A percentile compares a stretch with the other conserved stretches of the same genome.
Conservation (phyloP, 2,329 filamentous ascomycete genomes). For the Colletotrichum musae region DNA sequence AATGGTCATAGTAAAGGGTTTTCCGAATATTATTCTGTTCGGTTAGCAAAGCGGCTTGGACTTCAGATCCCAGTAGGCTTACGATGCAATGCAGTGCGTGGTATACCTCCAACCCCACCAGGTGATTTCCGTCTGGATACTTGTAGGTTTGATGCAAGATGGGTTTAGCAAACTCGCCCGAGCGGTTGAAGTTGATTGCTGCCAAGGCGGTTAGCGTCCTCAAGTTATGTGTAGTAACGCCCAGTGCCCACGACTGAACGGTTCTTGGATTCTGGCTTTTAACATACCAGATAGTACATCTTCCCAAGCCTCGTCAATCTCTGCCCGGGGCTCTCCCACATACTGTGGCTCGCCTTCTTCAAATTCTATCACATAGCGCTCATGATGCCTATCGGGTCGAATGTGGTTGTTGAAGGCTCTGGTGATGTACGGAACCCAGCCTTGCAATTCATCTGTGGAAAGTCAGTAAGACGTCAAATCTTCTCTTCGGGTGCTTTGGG, state of each 20-base stretch:
- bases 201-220: not conserved
- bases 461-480: not conserved
- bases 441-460: not conserved
- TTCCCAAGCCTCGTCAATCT: not conserved
- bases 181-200: slow-evolving; percentile 6
- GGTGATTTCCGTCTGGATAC: not conserved
- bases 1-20: not conserved
- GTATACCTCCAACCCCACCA: not conserved
- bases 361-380: not conserved
- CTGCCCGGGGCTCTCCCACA: not conserved
- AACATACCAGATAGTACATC: not conserved
- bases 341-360: not conserved
- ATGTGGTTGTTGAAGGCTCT: not conserved
- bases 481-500: not conserved
- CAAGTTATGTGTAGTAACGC: not conserved
- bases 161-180: slow-evolving; percentile 1
- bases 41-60: not conserved
- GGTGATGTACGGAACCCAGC: not conserved
- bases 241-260: too few relatives aligned
- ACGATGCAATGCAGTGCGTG: not conserved
- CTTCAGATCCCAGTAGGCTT: not conserved
- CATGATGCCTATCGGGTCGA: not conserved
- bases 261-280: too few relatives aligned
- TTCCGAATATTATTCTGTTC: not conserved
- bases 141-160: not conserved